A percentile compares a stretch with the other conserved stretches of the same genome.
phyloP scores from a whole-genome alignment of 306 rosid species.

The Comarum palustre region DNA sequence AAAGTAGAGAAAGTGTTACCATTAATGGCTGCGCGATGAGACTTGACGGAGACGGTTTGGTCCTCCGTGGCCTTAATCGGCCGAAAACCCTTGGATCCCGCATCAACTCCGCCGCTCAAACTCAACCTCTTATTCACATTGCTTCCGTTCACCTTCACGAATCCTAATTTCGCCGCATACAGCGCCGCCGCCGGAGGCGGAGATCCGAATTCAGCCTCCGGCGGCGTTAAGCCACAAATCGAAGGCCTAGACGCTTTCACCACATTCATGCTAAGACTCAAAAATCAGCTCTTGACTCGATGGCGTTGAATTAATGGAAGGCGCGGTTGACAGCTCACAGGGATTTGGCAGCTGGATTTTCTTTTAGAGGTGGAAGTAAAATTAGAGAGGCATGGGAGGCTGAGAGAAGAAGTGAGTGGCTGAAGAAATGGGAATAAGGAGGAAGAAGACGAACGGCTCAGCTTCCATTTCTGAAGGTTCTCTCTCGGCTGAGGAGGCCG shows the following conservation, averaged over 20 bases:
- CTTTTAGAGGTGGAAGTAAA: background rate
- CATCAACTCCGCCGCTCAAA: slow-evolving; percentile 11
- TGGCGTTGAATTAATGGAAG: background rate
- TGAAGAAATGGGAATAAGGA: background rate
- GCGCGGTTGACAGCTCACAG: background rate
- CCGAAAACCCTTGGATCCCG: slow-evolving; percentile 31
- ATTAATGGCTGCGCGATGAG: slow-evolving; percentile 33
- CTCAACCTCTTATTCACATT: slow-evolving; percentile 38
- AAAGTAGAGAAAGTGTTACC: slow-evolving; percentile 34
- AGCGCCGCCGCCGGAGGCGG: slow-evolving; percentile 21
- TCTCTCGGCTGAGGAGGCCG: too few relatives aligned
- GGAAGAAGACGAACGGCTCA: background rate
- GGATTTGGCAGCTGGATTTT: background rate
- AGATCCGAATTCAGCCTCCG: slow-evolving; percentile 31
- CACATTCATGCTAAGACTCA: slow-evolving; percentile 32
- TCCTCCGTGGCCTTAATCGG: slow-evolving; percentile 44
- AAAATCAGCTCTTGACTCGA: background rate
- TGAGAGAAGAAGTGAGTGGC: background rate
- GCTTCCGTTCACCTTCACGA: slow-evolving; percentile 26
- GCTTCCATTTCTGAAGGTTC: background rate
- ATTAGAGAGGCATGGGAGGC: slow-evolving; percentile 6
- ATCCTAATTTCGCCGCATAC: too few relatives aligned
- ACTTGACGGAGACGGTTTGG: background rate
- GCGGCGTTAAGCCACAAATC: slow-evolving; percentile 17
- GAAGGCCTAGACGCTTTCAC: slow-evolving; percentile 21